Base-by-base conservation (phyloP, 2,329 filamentous ascomycete species). In the Incumbomyces lentus region DNA sequence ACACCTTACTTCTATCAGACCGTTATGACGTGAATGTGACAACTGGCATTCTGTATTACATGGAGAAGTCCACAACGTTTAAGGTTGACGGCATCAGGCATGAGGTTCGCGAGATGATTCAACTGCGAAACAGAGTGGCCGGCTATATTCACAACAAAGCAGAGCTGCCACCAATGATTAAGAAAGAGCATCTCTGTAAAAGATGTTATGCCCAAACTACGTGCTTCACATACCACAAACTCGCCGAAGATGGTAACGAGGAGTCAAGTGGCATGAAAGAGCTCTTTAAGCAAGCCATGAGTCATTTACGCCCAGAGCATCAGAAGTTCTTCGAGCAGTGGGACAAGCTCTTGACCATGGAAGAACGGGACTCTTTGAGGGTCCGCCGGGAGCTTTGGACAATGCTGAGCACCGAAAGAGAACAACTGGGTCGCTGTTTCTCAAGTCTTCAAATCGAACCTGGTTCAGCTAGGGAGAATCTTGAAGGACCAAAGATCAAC, bases 51-150 rank as follows among this genome's bases (percentile, higher is more conserved):
- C 70, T 98, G 10, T 98, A 95, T 64, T 98, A 98, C 60, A 84
- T 95, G 70, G 92, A 96, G 62, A 86, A 81, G 2, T 90, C 88
- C 0, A 82, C 86, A 54, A 94, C 84, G 11, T 80, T 86, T 55
- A 81, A 88, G 17, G 86, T 98, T 36, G 86, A 88, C 2, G 82
- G 86, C 6, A 76, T 96, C 48, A 79, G 86, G 32, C 82, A 87
- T 55, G 92, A 98, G 62, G 77, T 98, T 43, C 81, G 88, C 32
- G 88, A 95, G 57, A 95, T 98, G 88, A 84, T 98, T 49, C 89
- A 96, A 71, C 84, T 95, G 64, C 83, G 92, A 44, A 98, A 98
- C 59, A 80, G 87, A 55, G 71, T 98, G 14, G 88, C 90, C 2
- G 84, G 83, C 55, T 88, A 86, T 60, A 79, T 95, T 35, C 82